Base-by-base conservation (phyloP, 2,329 filamentous ascomycete genomes). In the Colletotrichum sp. region DNA sequence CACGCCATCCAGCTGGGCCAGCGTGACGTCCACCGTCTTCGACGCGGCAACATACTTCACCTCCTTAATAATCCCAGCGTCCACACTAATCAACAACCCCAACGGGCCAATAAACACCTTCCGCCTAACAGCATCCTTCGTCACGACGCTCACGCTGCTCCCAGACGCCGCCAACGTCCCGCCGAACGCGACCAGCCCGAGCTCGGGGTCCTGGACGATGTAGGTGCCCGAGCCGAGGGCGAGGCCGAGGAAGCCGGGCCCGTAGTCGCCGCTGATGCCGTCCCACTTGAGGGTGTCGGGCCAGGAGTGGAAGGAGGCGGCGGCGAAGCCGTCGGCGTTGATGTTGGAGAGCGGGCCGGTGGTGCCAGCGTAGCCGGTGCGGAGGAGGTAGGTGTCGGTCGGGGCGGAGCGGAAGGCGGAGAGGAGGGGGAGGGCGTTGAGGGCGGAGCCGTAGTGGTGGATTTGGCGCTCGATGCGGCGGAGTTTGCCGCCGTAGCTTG, bases 401-500 rank as follows among this genome's bases (percentile, higher is more conserved):
- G 87, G 82, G 29, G 86, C 77, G 65, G 83, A 78, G 47, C 88
- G 86, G 80, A 88, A 91, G 4, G 86, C 83, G 2, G 85, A 84
- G 5, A 91, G 85, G 2, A 91, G 81, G 5, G 89, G 88, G 1
- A 90, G 84, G 0, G 89, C 84, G 78, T 91, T 91, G 7, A 92
- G 86, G 1, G 85, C 87, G 0, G 89, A 91, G 27, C 89, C 90
- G 76, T 91, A 92, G 80, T 92, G 90, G 76, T 92, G 90, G 71
- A 91, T 87, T 78, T 90, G 87, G 8, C 86, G 84, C 76, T 87
- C 86, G 55, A 86, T 85, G 13, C 84, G 79, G 15, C 78, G 72
- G 8, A 87, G 82, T 69, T 87, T 87, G 21, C 84, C 85, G 6
- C 79, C 84, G 66, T 86, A 86, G 63, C 83, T 84, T 36, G 21